A percentile compares a stretch with the other conserved stretches of the same genome.
Conservation (phyloP, 2,329 filamentous ascomycete genomes). For the Diaporthe citri region DNA sequence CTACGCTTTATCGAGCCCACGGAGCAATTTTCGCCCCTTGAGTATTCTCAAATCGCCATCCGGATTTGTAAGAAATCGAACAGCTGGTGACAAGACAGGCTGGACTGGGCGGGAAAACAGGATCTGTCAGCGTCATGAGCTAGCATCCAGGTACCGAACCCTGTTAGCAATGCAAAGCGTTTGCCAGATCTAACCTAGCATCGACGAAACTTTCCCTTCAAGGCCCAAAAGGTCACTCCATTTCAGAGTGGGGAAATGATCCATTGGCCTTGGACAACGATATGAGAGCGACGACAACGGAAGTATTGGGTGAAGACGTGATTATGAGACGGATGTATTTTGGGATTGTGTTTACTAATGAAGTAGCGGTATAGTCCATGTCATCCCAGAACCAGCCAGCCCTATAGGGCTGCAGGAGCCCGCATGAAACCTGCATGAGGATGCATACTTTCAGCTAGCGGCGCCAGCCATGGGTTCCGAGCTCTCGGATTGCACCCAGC, state of each 20-base stretch:
- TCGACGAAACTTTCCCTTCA: slow-evolving; percentile 6
- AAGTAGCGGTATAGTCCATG: slow-evolving; percentile 36
- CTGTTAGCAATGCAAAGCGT: neutral
- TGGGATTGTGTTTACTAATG: slow-evolving; percentile 37
- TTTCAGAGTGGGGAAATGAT: slow-evolving; percentile 3
- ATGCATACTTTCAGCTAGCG: slow-evolving; percentile 25
- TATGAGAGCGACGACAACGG: neutral
- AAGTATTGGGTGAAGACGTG: neutral
- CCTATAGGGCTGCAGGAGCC: slow-evolving; percentile 39
- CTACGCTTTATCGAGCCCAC: neutral
- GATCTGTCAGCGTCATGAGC: slow-evolving; percentile 13
- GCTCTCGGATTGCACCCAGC: slow-evolving; percentile 28
- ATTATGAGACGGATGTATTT: slow-evolving; percentile 37
- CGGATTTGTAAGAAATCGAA: slow-evolving; percentile 7
- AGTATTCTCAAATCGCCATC: neutral
- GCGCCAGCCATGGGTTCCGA: slow-evolving; percentile 15
- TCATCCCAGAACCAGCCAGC: slow-evolving; percentile 15
- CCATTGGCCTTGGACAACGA: neutral
- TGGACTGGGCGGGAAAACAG: neutral
- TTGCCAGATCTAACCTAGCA: slow-evolving; percentile 1
- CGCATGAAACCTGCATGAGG: slow-evolving; percentile 27
- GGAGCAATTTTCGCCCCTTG: neutral
- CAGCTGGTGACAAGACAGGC: neutral
- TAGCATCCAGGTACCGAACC: neutral
- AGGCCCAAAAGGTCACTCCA: neutral